Evolutionary conservation across 768 basidiomycete genomes (phyloP), one percentile per base, ranked within the genome.

Genomic region (Sporobolomyces phaffii): DNA sequence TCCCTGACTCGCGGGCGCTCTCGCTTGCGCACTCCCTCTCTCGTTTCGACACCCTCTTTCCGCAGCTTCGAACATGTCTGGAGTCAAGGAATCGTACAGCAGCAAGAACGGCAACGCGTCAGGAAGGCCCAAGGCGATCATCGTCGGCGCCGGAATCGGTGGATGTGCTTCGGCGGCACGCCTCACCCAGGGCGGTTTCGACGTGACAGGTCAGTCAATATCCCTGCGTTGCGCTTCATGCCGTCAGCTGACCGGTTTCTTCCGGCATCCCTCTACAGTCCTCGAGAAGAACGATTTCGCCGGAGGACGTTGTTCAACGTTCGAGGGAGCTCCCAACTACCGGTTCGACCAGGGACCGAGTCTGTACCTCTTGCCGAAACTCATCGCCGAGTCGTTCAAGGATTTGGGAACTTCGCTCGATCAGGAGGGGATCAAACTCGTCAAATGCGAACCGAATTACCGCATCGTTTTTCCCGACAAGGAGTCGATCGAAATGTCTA

Each of bases 381-480:
- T 81, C 3, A 80, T 81, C 69, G 72, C 77, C 38, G 73, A 78
- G 50, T 76, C 79, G 3, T 81, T 78, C 73, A 48, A 72, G 29
- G 80, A 81, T 47, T 75, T 81, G 29, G 79, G 75, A 0, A 78
- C 78, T 8, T 70, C 68, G 15, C 72, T 80, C 24, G 60, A 75
- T 45, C 71, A 74, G 18, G 76, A 78, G 34, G 76, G 78, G 38
- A 72, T 80, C 56, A 74, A 79, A 43, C 74, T 81, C 48, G 73
- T 78, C 33, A 79, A 81, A 60, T 81, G 80, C 68, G 74, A 79
- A 34, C 79, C 79, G 13, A 81, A 81, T 68, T 81, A 80, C 68
- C 70, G 77, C 22, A 73, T 80, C 44, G 79, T 80, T 53, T 81
- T 78, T 65, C 77, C 78, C 44, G 79, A 80, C 73, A 78, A 79